Conservation (phyloP, 2,329 filamentous ascomycete species). For the Lachnum nothofagi region DNA sequence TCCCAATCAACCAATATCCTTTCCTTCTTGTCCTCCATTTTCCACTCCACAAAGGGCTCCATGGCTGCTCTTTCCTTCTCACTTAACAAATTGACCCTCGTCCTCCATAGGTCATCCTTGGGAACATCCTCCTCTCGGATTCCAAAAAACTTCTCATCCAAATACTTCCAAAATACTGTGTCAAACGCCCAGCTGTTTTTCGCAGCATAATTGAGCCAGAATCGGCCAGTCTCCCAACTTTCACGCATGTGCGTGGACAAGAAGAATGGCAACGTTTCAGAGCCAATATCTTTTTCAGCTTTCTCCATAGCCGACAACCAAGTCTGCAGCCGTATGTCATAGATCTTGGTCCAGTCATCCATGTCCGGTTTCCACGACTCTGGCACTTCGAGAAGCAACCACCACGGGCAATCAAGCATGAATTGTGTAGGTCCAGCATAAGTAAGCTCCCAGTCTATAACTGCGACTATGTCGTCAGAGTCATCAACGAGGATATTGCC, state of each 20-base stretch:
- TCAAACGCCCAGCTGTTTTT: not conserved
- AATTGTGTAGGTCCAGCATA: constrained; percentile 35
- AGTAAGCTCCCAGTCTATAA: constrained; percentile 40
- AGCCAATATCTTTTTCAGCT: constrained; percentile 22
- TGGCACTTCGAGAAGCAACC: constrained; percentile 33
- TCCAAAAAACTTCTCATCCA: not conserved
- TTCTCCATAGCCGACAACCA: constrained; percentile 32
- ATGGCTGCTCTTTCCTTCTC: not conserved
- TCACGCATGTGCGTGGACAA: not conserved
- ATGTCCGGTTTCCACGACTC: constrained; percentile 33
- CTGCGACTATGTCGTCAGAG: constrained; percentile 27
- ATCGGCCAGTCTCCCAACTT: not conserved
- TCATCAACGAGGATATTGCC: constrained; percentile 33
- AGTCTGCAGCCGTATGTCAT: constrained; percentile 31
- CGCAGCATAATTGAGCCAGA: not conserved
- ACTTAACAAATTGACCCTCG: not conserved
- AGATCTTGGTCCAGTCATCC: constrained; percentile 30
- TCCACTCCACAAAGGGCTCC: not conserved
- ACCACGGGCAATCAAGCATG: constrained; percentile 35
- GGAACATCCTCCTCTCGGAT: not conserved
- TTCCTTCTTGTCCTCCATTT: not conserved
- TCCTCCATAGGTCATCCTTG: not conserved
- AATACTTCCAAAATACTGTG: not conserved
- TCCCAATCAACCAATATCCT: not conserved
- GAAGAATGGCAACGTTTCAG: not conserved